Conservation (phyloP, 1,284 basidiomycete species). For the Ustilago trichophora region DNA sequence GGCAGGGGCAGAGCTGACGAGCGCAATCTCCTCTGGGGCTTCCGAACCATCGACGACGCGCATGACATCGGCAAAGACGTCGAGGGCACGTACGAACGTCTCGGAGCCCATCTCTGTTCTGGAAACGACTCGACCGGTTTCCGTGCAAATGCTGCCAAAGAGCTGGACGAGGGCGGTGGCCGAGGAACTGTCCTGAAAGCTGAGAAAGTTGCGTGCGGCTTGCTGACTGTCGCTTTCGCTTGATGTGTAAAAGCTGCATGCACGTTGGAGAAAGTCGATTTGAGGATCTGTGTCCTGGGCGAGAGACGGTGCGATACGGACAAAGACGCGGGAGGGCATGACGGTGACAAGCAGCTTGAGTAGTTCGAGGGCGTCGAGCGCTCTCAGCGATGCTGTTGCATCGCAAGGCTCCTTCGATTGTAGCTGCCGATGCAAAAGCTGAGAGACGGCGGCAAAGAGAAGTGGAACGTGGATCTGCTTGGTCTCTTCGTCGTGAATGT, state of each 20-base stretch:
- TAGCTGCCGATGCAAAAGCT: slow-evolving; percentile 29
- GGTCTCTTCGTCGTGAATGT: slow-evolving; percentile 81
- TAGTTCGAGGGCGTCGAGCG: slow-evolving; percentile 39
- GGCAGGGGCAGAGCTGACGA: slow-evolving; percentile 10
- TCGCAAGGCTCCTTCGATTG: neutral
- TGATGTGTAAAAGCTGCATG: slow-evolving; percentile 35
- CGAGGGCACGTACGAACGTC: slow-evolving; percentile 35
- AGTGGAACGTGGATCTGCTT: slow-evolving; percentile 79
- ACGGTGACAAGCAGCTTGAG: slow-evolving; percentile 48
- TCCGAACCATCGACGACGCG: slow-evolving; percentile 38
- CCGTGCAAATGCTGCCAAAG: slow-evolving; percentile 16
- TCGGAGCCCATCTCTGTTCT: slow-evolving; percentile 4
- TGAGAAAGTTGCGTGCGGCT: slow-evolving; percentile 34
- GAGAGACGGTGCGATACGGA: slow-evolving; percentile 10
- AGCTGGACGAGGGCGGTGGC: slow-evolving; percentile 31
- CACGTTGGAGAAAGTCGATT: slow-evolving; percentile 29
- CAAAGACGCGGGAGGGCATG: slow-evolving; percentile 54
- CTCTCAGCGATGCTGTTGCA: neutral
- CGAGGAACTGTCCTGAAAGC: slow-evolving; percentile 34
- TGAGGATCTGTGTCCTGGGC: neutral
- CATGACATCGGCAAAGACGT: slow-evolving; percentile 43
- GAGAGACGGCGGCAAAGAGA: slow-evolving; percentile 36
- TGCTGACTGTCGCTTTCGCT: slow-evolving; percentile 47
- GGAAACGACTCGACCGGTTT: slow-evolving; percentile 3
- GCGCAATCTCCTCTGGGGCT: slow-evolving; percentile 22